A percentile compares a stretch with the other conserved stretches of the same genome.
These are phyloP conservation scores for Calcarisporium arbuscula DNA, from an alignment of 2,329 filamentous ascomycete genomes.

Conservation along the genomic window DNA sequence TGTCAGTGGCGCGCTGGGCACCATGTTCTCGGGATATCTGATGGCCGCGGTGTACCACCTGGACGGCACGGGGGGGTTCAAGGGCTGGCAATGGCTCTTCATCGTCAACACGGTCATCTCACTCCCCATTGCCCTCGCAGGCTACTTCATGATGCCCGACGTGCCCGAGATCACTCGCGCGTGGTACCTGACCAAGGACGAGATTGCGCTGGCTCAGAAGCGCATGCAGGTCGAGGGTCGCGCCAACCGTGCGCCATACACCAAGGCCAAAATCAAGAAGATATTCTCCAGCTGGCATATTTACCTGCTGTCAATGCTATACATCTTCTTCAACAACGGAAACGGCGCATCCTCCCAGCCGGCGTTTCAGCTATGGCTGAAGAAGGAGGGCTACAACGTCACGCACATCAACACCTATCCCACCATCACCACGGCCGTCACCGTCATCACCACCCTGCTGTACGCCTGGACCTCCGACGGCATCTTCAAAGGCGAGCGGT, in stretches of 20 bases:
- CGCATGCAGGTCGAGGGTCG: constrained; percentile 36
- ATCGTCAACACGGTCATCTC: constrained; percentile 29
- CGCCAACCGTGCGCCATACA: constrained; percentile 32
- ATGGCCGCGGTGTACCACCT: constrained; percentile 25
- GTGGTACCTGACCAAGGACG: constrained; percentile 21
- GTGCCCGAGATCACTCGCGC: constrained; percentile 18
- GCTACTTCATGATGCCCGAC: constrained; percentile 25
- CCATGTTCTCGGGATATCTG: constrained; percentile 28
- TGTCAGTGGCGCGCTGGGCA: constrained; percentile 18
- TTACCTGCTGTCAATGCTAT: constrained; percentile 50
- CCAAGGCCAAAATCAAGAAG: constrained; percentile 45
- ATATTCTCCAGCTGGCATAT: constrained; percentile 62
- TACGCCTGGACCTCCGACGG: constrained; percentile 63
- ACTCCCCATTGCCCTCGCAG: constrained; percentile 23
- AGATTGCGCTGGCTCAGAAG: constrained; percentile 19
- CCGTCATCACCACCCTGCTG: constrained; percentile 50
- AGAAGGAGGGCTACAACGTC: constrained; percentile 35
- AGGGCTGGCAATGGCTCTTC: constrained; percentile 22
- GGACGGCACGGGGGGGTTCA: constrained; percentile 17
- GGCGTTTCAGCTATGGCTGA: constrained; percentile 46
- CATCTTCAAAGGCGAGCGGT: constrained; percentile 50
- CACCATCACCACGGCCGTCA: constrained; percentile 50
- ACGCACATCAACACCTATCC: constrained; percentile 45
- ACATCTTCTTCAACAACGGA: constrained; percentile 61
- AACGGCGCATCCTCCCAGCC: constrained; percentile 40